Evolutionary conservation across 305 asterid genomes (phyloP).

Genomic region (Fraxinus ornus): DNA sequence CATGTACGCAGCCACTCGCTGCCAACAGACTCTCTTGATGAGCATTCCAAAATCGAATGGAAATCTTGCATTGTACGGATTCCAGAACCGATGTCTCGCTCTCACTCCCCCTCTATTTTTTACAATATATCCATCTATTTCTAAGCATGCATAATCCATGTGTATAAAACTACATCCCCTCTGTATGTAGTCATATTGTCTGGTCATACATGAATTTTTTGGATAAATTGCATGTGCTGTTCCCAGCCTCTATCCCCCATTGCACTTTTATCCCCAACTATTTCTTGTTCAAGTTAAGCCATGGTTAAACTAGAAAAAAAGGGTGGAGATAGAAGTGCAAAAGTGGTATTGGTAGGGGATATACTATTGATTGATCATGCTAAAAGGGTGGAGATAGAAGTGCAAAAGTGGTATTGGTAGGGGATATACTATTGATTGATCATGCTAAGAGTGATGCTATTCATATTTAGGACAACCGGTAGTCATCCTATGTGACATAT

Average conservation of each 20-base stretch:
- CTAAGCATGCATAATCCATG: neutral
- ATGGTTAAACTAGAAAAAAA: neutral
- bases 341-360: neutral
- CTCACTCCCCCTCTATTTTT: conserved; percentile 4
- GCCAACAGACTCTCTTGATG: conserved; percentile 40
- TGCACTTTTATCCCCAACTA: neutral
- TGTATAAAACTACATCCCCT: neutral
- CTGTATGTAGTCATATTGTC: neutral
- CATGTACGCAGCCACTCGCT: conserved; percentile 58
- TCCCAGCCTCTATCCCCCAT: neutral
- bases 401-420: neutral
- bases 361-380: neutral
- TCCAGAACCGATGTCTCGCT: neutral
- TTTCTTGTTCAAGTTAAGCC: neutral
- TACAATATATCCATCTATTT: neutral
- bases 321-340: neutral
- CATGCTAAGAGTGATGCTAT: neutral
- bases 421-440: neutral
- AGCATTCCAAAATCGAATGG: conserved; percentile 64
- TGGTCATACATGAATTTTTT: neutral
- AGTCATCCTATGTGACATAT: neutral
- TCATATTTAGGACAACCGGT: neutral
- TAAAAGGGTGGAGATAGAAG: neutral
- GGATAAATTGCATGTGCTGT: neutral
- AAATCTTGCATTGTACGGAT: conserved; percentile 76